These are phyloP conservation scores for Acmispon strigosus DNA, from an alignment of 306 rosid genomes.

Conservation along the genomic window DNA sequence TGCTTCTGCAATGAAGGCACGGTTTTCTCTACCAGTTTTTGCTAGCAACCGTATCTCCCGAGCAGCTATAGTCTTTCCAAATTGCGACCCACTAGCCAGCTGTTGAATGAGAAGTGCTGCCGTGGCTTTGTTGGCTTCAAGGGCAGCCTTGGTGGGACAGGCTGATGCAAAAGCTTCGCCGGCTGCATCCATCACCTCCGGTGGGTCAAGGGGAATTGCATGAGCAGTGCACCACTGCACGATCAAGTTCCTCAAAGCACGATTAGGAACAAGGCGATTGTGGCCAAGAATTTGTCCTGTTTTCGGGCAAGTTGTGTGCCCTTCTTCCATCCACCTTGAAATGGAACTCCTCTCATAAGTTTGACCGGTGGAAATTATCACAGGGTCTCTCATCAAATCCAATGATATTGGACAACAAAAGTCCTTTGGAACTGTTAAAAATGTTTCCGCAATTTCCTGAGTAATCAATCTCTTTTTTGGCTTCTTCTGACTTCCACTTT, in stretches of 20 bases:
- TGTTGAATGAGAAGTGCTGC: slow-evolving; percentile 61
- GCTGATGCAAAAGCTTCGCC: slow-evolving; percentile 50
- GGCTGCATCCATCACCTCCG: slow-evolving; percentile 40
- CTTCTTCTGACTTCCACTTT: slow-evolving; percentile 40
- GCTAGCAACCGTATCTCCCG: slow-evolving; percentile 85
- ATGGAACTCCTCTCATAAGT: slow-evolving; percentile 79
- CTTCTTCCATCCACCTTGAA: slow-evolving; percentile 91
- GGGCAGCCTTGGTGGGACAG: slow-evolving; percentile 63
- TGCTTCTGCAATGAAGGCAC: slow-evolving; percentile 86
- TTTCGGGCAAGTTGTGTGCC: slow-evolving; percentile 83
- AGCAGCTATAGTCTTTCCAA: slow-evolving; percentile 73
- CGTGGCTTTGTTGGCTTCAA: slow-evolving; percentile 74
- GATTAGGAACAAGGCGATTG: slow-evolving; percentile 61
- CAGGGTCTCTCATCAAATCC: slow-evolving; percentile 92
- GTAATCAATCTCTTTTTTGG: slow-evolving; percentile 49
- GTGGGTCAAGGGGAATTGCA: slow-evolving; percentile 71
- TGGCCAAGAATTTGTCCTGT: slow-evolving; percentile 83
- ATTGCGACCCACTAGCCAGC: slow-evolving; percentile 52
- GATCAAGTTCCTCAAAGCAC: slow-evolving; percentile 78
- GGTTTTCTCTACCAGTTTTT: slow-evolving; percentile 79
- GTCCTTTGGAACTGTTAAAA: slow-evolving; percentile 71
- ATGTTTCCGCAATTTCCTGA: slow-evolving; percentile 70
- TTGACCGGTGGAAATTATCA: slow-evolving; percentile 79
- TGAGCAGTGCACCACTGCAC: slow-evolving; percentile 78
- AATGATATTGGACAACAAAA: slow-evolving; percentile 75